Evolutionary conservation across 2,329 filamentous ascomycete genomes (phyloP).

Genomic region (Aaosphaeria pasadenensis): DNA sequence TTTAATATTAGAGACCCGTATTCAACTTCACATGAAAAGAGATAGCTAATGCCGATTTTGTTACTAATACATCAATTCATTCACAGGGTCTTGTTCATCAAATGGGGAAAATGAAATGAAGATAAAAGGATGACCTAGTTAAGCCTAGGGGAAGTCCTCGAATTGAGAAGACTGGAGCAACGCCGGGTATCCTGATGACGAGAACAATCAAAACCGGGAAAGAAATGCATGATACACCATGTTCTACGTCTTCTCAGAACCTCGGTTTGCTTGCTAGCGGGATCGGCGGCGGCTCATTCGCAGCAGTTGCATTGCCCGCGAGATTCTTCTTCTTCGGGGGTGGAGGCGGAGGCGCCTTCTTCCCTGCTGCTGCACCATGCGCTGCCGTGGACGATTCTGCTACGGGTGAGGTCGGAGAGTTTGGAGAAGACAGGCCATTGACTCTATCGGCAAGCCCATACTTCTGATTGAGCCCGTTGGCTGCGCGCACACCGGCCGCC

Average conservation of each 20-base stretch:
- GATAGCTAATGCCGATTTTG: too few relatives aligned
- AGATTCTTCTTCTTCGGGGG: constrained; percentile 55
- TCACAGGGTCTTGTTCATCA: too few relatives aligned
- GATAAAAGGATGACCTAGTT: too few relatives aligned
- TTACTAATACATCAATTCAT: too few relatives aligned
- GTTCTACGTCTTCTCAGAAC: constrained; percentile 10
- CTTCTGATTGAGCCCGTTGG: constrained; percentile 59
- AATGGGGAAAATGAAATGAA: too few relatives aligned
- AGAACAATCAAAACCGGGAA: neutral
- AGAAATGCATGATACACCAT: neutral
- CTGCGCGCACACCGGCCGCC: constrained; percentile 56
- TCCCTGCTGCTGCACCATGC: constrained; percentile 33
- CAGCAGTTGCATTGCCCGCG: constrained; percentile 27
- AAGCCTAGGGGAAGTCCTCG: too few relatives aligned
- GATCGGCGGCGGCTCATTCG: constrained; percentile 52
- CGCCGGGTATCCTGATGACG: too few relatives aligned
- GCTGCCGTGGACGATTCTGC: constrained; percentile 23
- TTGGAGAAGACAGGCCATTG: constrained; percentile 38
- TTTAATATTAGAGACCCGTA: too few relatives aligned
- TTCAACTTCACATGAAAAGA: too few relatives aligned
- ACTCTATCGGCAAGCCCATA: constrained; percentile 55
- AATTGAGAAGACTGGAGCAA: too few relatives aligned
- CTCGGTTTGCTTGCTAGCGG: constrained; percentile 58
- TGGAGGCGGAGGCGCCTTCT: constrained; percentile 59
- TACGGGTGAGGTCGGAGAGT: constrained; percentile 18